Conservation (phyloP, 345 rosid species). For the Hibiscus tridactylites region DNA sequence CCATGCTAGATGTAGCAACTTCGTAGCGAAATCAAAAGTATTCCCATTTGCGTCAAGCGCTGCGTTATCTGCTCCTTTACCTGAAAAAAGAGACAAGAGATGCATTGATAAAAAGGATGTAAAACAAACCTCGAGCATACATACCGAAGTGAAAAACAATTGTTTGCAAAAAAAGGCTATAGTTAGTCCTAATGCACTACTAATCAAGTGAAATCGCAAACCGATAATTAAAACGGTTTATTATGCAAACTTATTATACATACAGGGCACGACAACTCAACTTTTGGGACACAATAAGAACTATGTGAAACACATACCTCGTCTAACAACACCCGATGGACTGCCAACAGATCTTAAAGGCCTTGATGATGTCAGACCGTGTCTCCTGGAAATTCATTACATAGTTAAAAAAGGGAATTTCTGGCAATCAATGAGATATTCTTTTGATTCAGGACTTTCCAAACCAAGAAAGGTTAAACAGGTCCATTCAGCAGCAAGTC, state of each 20-base stretch:
- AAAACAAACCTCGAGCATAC: background rate
- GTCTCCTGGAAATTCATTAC: slow-evolving; percentile 49
- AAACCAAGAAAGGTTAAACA: background rate
- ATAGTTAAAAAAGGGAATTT: background rate
- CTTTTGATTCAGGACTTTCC: background rate
- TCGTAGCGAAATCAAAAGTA: slow-evolving; percentile 70
- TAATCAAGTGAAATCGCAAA: background rate
- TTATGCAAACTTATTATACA: background rate
- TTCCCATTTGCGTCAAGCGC: slow-evolving; percentile 71
- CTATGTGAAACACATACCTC: slow-evolving; percentile 43
- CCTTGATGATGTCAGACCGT: slow-evolving; percentile 70
- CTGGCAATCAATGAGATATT: background rate
- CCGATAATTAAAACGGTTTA: background rate
- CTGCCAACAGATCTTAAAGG: slow-evolving; percentile 70
- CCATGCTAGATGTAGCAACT: slow-evolving; percentile 95
- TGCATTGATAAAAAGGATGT: background rate
- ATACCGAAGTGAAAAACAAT: background rate
- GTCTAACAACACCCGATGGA: slow-evolving; percentile 75
- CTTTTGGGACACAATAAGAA: background rate
- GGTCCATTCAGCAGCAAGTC: background rate
- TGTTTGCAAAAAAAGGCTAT: background rate
- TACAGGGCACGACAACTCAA: background rate
- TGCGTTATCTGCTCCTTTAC: slow-evolving; percentile 34
- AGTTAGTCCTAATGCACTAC: background rate
- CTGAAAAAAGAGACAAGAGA: background rate